Conservation (phyloP, 2,329 filamentous ascomycete genomes). For the Calonectria fujianensis region DNA sequence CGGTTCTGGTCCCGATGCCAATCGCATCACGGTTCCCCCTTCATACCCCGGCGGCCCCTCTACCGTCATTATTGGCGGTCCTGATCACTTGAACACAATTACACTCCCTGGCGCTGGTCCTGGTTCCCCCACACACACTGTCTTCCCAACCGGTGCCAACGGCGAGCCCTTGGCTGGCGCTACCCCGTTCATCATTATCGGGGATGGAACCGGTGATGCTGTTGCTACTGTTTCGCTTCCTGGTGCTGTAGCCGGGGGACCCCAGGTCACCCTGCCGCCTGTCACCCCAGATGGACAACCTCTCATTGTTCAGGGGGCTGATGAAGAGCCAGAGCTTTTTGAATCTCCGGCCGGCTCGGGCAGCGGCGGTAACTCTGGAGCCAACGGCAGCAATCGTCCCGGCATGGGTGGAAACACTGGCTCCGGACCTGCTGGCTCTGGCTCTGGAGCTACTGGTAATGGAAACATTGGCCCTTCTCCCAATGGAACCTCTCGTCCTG, state of each 20-base stretch:
- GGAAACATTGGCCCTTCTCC: background rate
- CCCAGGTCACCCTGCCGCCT: constrained; percentile 38
- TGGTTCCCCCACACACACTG: constrained; percentile 36
- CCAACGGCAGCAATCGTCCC: background rate
- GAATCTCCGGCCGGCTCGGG: background rate
- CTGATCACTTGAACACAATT: constrained; percentile 42
- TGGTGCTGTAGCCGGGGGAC: constrained; percentile 24
- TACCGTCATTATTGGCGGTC: constrained; percentile 45
- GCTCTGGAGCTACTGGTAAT: background rate
- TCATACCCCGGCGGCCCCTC: constrained; percentile 37
- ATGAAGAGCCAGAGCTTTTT: background rate
- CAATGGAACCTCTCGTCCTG: background rate
- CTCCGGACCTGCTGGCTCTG: background rate
- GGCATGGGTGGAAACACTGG: background rate
- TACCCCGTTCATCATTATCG: constrained; percentile 6
- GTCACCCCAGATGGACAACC: background rate
- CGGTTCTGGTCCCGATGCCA: constrained; percentile 13
- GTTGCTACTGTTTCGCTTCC: constrained; percentile 33
- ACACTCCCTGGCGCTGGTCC: constrained; percentile 37
- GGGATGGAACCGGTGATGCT: background rate
- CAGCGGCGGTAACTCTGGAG: background rate
- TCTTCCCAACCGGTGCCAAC: constrained; percentile 46
- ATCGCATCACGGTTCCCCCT: constrained; percentile 20
- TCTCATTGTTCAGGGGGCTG: constrained; percentile 26
- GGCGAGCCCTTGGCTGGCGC: constrained; percentile 45